Conservation (phyloP, 805 yeast genomes). For the Tetrapisispora namnaoensis region DNA sequence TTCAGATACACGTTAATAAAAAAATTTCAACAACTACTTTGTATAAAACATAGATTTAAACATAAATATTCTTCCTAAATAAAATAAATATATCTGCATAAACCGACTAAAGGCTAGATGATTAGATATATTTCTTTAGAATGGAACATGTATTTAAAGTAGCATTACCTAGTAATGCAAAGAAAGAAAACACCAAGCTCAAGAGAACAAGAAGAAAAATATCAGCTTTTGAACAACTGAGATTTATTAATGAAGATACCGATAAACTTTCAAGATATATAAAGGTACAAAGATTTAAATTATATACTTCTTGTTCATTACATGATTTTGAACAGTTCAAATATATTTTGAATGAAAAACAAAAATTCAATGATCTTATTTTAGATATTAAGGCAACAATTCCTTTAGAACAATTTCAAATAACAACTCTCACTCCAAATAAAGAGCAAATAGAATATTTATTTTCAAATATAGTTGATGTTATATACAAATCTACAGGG, state of each 20-base stretch:
- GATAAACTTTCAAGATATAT: neutral
- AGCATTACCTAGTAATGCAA: neutral
- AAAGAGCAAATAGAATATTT: constrained; percentile 1
- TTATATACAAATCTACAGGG: constrained; percentile 1
- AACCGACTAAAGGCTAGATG: neutral
- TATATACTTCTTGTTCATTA: neutral
- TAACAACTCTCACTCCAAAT: neutral
- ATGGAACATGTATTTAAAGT: constrained; percentile 1
- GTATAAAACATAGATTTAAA: neutral
- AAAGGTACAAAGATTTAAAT: neutral
- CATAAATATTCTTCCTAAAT: too few relatives aligned
- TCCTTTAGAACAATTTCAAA: constrained; percentile 1
- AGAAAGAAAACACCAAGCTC: neutral
- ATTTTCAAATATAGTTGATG: constrained; percentile 1
- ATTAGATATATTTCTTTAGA: too few relatives aligned
- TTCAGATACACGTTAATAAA: neutral
- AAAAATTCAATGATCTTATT: constrained; percentile 1
- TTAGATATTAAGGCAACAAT: constrained; percentile 1
- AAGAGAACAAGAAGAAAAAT: neutral
- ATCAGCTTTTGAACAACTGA: neutral
- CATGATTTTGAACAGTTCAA: constrained; percentile 2
- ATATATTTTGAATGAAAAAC: constrained; percentile 1
- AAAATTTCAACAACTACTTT: neutral
- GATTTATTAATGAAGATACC: neutral
- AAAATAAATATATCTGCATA: neutral